These are phyloP conservation scores for Glomus cerebriforme DNA, from an alignment of 192 early-diverging fungal species.

Conservation along the genomic window DNA sequence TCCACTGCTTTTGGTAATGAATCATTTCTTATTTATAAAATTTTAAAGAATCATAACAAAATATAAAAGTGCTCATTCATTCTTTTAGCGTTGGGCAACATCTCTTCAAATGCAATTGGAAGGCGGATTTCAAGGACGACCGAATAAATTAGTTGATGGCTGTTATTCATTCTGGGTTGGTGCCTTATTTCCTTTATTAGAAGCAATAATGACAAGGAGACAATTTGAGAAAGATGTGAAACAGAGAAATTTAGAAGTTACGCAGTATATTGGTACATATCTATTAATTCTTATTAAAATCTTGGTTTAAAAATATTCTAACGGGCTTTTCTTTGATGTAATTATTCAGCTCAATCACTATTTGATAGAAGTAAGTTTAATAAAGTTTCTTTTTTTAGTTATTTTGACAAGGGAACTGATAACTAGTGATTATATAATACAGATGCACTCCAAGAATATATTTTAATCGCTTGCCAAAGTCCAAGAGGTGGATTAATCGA, in stretches of 20 bases:
- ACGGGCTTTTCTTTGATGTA: constrained; percentile 30
- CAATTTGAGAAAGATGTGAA: constrained; percentile 24
- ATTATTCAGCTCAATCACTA: constrained; percentile 22
- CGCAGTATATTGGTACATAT: background rate
- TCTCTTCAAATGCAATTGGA: constrained; percentile 85
- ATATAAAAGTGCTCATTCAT: background rate
- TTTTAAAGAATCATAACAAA: background rate
- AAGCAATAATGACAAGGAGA: constrained; percentile 40
- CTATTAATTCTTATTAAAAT: background rate
- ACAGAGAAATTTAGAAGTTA: background rate
- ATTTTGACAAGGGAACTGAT: background rate
- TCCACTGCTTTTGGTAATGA: constrained; percentile 52
- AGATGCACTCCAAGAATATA: constrained; percentile 86
- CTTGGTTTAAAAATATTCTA: background rate
- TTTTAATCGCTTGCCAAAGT: constrained; percentile 84
- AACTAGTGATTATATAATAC: background rate
- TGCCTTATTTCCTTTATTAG: constrained; percentile 73
- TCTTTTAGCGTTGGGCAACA: constrained; percentile 66
- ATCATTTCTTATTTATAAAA: background rate
- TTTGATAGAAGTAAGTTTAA: constrained; percentile 24
- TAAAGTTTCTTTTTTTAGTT: background rate
- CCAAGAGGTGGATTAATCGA: constrained; percentile 82
- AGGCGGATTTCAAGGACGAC: constrained; percentile 94
- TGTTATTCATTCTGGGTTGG: constrained; percentile 98
- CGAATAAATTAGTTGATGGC: constrained; percentile 98